Base-by-base conservation (phyloP, 495 filamentous ascomycete genomes). In the Talaromyces proteolyticus region DNA sequence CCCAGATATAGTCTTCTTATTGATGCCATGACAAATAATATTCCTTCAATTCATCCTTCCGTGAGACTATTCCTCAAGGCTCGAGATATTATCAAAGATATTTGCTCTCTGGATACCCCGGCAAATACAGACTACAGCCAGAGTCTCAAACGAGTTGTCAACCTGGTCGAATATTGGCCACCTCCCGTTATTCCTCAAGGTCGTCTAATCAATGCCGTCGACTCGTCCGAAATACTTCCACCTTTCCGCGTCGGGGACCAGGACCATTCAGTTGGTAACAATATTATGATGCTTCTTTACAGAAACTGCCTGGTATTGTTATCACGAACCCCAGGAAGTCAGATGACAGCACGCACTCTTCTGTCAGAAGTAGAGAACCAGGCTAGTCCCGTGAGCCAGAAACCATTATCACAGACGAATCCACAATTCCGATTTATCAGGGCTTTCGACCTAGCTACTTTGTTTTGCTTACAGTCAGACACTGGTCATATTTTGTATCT, bases 1-100 rank as follows among this genome's bases (percentile, higher is more conserved):
- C 93, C 93, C 36, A 87, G 93, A 5, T 99, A 99, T 64, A 95
- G 86, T 60, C 73, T 99, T 6, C 83, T 96, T 55, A 95, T 99
- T 54, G 94, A 97, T 68, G 91, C 92, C 54, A 96, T 99, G 65
- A 77, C 89, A 45, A 81, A 82, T 53, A 85, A 82, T 53, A 75
- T 99, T 8, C 91, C 92, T 6, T 75, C 88, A 36, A 81, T 86
- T 8, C 90, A 97, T 58, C 86, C 87, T 16, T 91, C 90, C 1
- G 73, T 95, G 42, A 80, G 85, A 52, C 74, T 72, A 6, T 81
- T 99, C 59, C 75, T 93, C 19, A 88, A 87, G 59, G 91, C 93
- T 8, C 76, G 91, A 52, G 91, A 96, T 60, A 84, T 95, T 43
- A 87, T 99, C 53, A 87, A 90, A 16, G 91, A 93, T 26, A 97